Conservation (phyloP, 140 eudicot genomes). For the Ambrosia hybrid region DNA sequence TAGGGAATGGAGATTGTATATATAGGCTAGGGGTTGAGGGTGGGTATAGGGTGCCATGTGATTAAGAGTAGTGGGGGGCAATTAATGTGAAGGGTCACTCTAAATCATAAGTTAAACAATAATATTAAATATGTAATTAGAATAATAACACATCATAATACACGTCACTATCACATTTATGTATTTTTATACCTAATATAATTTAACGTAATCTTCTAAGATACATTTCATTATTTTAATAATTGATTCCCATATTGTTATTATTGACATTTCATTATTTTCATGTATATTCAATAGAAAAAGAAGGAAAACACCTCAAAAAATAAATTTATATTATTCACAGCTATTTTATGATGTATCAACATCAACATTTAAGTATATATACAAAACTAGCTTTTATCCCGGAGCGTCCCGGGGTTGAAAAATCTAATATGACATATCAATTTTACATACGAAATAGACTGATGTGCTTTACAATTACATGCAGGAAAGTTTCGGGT, state of each 20-base stretch:
- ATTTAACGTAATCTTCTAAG: slow-evolving; percentile 20
- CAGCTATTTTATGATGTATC: not conserved
- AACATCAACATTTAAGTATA: not conserved
- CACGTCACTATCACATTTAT: not conserved
- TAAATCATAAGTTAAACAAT: slow-evolving; percentile 23
- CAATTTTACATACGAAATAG: too few relatives aligned
- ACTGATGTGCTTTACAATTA: too few relatives aligned
- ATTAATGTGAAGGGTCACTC: slow-evolving; percentile 35
- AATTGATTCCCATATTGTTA: slow-evolving; percentile 13
- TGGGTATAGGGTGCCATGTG: slow-evolving; percentile 38
- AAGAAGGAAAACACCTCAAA: not conserved
- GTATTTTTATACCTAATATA: not conserved
- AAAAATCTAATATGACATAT: too few relatives aligned
- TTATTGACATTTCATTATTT: not conserved
- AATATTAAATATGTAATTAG: not conserved
- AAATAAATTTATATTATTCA: not conserved
- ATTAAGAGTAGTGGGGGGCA: slow-evolving; percentile 29
- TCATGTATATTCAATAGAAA: too few relatives aligned
- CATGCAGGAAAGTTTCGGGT: too few relatives aligned
- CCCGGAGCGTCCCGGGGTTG: too few relatives aligned
- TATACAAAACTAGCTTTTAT: too few relatives aligned
- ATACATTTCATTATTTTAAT: not conserved
- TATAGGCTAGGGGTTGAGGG: slow-evolving; percentile 19
- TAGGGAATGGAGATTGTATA: slow-evolving; percentile 22
- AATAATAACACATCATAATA: slow-evolving; percentile 1